Evolutionary conservation across 2,329 filamentous ascomycete genomes (phyloP), one percentile per base, ranked within the genome.

Genomic region (Drechslerella coelobrocha): DNA sequence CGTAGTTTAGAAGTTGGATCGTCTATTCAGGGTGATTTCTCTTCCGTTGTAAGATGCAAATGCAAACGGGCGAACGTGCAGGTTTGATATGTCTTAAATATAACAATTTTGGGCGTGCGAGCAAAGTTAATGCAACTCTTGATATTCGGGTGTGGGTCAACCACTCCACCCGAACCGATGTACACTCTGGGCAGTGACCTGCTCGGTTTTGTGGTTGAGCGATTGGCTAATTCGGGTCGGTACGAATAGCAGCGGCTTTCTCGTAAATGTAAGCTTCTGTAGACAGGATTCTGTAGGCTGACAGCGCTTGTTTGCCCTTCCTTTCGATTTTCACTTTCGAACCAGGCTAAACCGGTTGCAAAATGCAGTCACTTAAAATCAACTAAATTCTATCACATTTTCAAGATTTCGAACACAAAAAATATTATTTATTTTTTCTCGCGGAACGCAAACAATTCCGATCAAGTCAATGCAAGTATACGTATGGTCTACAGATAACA

Each of bases 361-460:
- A 45, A 19, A 45, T 21, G 17, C 5, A 6, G 2, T 45, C 41
- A 6, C 19, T 19, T n/a, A n/a, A 23, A 19, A 6, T 45, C 19
- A 5, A 19, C 9, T 3, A 45, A 45, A 45, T 45, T 45, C 14
- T 45, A 45, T 45, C 41, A 45, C 41, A 45, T 45, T 45, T 45
- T 45, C 19, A 41, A 17, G n/a, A 17, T 14, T 14, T 41, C 4
- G n/a, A 17, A 41, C n/a, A 17, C 37, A 8, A 5, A 8, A 17
- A 45, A 21, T 17, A 19, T 19, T 6, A n/a, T 21, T 19, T 21
- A 45, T 19, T 21, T 45, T 45, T 21, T 2, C 41, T 9, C 21
- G 41, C 2, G n/a, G 21, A 45, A 19, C 41, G 17, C 41, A 19
- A 21, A 45, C 34, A 39, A 4, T 45, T 23, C 41, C 17, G 21